Base-by-base conservation (phyloP, 345 rosid species). In the Citrus reticulata region DNA sequence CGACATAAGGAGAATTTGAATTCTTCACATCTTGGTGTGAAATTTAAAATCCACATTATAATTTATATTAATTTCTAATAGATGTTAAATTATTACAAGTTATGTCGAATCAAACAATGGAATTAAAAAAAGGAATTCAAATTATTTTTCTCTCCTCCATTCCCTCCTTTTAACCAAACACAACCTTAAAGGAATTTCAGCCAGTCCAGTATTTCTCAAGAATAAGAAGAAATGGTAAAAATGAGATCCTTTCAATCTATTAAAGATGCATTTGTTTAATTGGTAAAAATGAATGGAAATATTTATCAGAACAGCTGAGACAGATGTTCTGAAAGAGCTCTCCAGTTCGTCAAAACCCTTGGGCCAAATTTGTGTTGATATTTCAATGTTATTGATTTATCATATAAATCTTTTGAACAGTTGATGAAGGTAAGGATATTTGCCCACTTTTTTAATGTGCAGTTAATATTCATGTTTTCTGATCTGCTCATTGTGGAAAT, bases 21-120 rank as follows among this genome's bases (percentile, higher is more conserved):
- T 6, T 35, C 1, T 35, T 35, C 0, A 6, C 7, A 4, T 34
- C 35, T 32, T 4, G 5, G 5, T 34, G 35, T 0, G 5, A 0
- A 34, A 34, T 34, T 34, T 0, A 34, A 34, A 4, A 5, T 34
- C 0, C 0, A 34, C 0, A 34, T 34, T 34, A 34, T 34, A 34
- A 34, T 34, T 0, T 0, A 0, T 34, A 34, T 34, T 34, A 34
- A 34, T 4, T 34, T 34, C 0, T 34, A 34, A 34, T 34, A 34
- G 0, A 34, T 0, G 0, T 34, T 34, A 34, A 34, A 34, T 34
- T 34, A 4, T 34, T 34, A 34, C 0, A 34, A 0, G 0, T 34
- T 34, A 34, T 34, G 35, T 34, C 35, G 0, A 34, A 34, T 0
- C 0, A 34, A 34, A 34, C 1, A 34, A 27, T 1, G 1, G 27